Conservation (phyloP, 2,329 filamentous ascomycete species). For the Lasiodiplodia theobromae region DNA sequence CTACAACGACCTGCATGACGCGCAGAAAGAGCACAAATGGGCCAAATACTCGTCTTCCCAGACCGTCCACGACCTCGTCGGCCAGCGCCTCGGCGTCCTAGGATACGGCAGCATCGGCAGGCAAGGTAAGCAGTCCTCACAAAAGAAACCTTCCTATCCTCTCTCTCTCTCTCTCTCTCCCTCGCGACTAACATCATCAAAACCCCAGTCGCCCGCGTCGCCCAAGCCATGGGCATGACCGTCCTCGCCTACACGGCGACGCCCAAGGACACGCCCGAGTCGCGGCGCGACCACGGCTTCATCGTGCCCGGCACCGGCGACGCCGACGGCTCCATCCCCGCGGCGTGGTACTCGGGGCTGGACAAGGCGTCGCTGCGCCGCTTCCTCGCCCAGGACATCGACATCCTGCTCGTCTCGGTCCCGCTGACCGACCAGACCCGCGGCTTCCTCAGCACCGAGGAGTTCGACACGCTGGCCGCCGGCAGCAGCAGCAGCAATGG, state of each 20-base stretch:
- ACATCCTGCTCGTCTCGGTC: constrained; percentile 64
- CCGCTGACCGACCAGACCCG: constrained; percentile 64
- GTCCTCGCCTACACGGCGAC: constrained; percentile 78
- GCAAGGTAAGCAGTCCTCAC: constrained; percentile 48
- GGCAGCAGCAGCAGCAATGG: constrained; percentile 29
- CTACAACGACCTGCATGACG: constrained; percentile 62
- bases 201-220: constrained; percentile 58
- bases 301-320: constrained; percentile 72
- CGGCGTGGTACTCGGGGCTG: constrained; percentile 64
- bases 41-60: constrained; percentile 41
- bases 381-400: constrained; percentile 63
- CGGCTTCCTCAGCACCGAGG: constrained; percentile 60
- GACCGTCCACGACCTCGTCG: constrained; percentile 61
- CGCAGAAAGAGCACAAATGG: constrained; percentile 66
- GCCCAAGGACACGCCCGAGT: constrained; percentile 70
- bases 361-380: constrained; percentile 59
- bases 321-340: constrained; percentile 61
- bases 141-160: too few relatives aligned
- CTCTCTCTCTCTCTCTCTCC: neutral
- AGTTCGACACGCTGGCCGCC: constrained; percentile 63
- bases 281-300: constrained; percentile 69
- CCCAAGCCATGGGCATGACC: constrained; percentile 71
- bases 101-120: constrained; percentile 70
- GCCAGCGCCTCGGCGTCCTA: constrained; percentile 65
- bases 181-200: constrained; percentile 33